These are phyloP conservation scores for Porphyridium purpureum DNA, from an alignment of 23 red algal genomes.

Conservation along the genomic window DNA sequence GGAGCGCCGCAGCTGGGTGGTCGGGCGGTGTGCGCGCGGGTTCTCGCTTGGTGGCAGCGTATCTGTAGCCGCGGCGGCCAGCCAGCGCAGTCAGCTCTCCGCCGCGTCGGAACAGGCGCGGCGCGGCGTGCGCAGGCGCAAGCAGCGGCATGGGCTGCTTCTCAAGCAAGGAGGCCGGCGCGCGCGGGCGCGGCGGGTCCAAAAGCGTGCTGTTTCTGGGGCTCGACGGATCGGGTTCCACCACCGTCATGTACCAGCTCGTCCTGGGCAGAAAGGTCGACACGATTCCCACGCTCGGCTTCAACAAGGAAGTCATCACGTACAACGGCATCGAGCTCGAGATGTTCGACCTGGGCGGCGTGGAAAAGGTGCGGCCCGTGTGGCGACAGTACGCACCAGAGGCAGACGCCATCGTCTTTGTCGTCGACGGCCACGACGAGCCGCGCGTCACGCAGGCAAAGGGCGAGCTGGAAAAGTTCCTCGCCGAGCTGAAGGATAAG, in stretches of 20 bases:
- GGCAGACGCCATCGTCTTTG: constrained; percentile 60
- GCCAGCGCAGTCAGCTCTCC: no score
- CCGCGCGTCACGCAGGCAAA: constrained; percentile 22
- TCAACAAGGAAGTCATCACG: constrained; percentile 53
- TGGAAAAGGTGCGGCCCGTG: constrained; percentile 72
- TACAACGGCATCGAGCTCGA: constrained; percentile 41
- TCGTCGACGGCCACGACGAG: constrained; percentile 48
- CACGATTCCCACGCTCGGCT: constrained; percentile 82
- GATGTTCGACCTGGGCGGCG: constrained; percentile 67
- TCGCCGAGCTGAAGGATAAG: constrained; percentile 6
- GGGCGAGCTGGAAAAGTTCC: constrained; percentile 46
- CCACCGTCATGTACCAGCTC: constrained; percentile 77
- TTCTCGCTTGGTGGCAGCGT: no score
- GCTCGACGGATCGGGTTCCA: constrained; percentile 64
- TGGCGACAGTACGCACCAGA: constrained; percentile 53
- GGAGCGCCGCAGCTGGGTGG: no score
- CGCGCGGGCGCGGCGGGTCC: constrained; percentile 11
- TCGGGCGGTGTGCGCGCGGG: no score
- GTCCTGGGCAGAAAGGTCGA: constrained; percentile 48
- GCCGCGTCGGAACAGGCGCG: no score
- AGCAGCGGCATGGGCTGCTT: constrained; percentile 7
- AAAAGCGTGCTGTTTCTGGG: constrained; percentile 55
- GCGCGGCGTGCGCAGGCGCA: no score
- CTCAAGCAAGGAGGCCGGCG: constrained; percentile 3
- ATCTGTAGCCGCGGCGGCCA: no score